A percentile compares a stretch with the other conserved stretches of the same genome.
Conservation (phyloP, 805 yeast species). For the Ascoidea rubescens region DNA sequence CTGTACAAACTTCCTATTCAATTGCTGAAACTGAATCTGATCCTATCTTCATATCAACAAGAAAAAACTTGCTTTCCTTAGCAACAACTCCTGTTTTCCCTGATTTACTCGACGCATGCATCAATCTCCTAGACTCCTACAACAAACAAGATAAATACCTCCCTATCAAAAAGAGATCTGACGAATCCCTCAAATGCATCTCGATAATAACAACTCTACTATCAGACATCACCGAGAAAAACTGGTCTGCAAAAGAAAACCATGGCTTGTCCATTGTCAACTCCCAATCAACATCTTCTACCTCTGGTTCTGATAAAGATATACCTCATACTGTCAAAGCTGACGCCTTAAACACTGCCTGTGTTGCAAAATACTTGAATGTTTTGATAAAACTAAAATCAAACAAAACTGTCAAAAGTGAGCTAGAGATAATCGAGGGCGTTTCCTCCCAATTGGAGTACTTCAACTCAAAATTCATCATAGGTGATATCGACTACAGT, state of each 20-base stretch:
- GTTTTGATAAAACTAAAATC: slow-evolving; percentile 7
- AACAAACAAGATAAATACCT: slow-evolving; percentile 4
- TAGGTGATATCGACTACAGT: slow-evolving; percentile 9
- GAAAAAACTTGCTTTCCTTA: background rate
- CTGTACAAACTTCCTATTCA: background rate
- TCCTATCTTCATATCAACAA: background rate
- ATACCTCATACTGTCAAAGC: slow-evolving; percentile 8
- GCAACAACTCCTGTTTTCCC: background rate
- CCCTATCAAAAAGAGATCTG: slow-evolving; percentile 7
- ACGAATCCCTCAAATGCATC: slow-evolving; percentile 5
- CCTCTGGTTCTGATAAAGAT: slow-evolving; percentile 8
- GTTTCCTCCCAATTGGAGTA: slow-evolving; percentile 7
- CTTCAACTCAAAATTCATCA: slow-evolving; percentile 3
- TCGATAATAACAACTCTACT: slow-evolving; percentile 2
- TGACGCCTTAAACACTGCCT: slow-evolving; percentile 4
- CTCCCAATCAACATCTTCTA: background rate
- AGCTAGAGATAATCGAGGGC: slow-evolving; percentile 7
- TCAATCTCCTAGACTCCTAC: background rate
- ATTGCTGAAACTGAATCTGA: background rate
- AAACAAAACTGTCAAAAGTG: slow-evolving; percentile 4
- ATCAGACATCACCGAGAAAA: slow-evolving; percentile 8
- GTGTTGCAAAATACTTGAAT: slow-evolving; percentile 2
- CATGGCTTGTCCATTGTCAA: background rate
- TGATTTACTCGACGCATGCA: background rate
- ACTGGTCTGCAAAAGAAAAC: slow-evolving; percentile 8